These are phyloP conservation scores for Actinomortierella ambigua DNA, from an alignment of 371 early-diverging fungal species.

Conservation along the genomic window DNA sequence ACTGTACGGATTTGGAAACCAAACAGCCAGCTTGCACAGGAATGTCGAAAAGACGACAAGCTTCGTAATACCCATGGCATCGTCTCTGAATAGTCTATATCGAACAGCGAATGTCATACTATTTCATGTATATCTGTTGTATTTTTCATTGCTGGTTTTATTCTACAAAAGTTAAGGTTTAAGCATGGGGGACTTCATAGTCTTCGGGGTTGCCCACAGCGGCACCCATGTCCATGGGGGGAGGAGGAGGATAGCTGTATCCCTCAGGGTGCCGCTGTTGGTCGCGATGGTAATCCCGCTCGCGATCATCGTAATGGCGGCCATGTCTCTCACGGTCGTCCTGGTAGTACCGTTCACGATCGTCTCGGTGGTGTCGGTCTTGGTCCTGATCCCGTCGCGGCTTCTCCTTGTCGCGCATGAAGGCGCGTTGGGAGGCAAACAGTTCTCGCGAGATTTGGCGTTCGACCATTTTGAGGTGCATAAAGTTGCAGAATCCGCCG, in stretches of 20 bases:
- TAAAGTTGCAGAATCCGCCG: constrained; percentile 98
- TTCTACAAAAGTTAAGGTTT: too few species aligned
- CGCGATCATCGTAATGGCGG: too few species aligned
- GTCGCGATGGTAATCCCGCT: too few species aligned
- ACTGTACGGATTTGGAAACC: constrained; percentile 44
- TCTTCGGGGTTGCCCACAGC: too few species aligned
- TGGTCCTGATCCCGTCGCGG: constrained; percentile 28
- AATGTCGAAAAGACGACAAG: constrained; percentile 19
- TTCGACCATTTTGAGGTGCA: constrained; percentile 92
- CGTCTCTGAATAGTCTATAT: constrained; percentile 14
- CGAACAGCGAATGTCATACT: neutral
- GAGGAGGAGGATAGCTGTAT: too few species aligned
- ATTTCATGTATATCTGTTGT: neutral
- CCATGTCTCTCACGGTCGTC: too few species aligned
- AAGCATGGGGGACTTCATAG: too few species aligned
- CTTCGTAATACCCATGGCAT: constrained; percentile 31
- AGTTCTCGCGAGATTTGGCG: constrained; percentile 78
- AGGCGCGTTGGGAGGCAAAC: constrained; percentile 77
- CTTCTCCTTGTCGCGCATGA: constrained; percentile 59
- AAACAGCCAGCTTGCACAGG: constrained; percentile 19
- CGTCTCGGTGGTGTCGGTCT: constrained; percentile 18
- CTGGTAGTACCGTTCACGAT: too few species aligned
- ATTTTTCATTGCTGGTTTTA: neutral
- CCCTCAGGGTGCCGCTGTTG: too few species aligned
- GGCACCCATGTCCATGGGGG: too few species aligned